phyloP scores from a whole-genome alignment of 345 rosid species.

The Xanthoceras sorbifolium region DNA sequence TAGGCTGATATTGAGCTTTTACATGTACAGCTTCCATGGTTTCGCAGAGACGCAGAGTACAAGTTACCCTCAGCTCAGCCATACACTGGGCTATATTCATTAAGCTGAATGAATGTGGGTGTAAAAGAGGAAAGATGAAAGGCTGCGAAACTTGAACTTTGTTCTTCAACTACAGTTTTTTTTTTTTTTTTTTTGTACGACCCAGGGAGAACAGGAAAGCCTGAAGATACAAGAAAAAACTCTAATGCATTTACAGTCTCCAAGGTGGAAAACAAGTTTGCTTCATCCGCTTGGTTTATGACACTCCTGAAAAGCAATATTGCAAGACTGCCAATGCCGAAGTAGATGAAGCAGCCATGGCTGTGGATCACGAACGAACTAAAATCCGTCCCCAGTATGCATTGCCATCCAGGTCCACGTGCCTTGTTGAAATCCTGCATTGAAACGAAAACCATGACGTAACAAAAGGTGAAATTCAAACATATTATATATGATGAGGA shows the following conservation, averaged over 20 bases:
- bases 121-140: not conserved
- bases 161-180: slow-evolving; percentile 11
- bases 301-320: slow-evolving; percentile 27
- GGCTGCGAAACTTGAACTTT: slow-evolving; percentile 1
- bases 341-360: slow-evolving; percentile 39
- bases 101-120: slow-evolving; percentile 11
- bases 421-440: slow-evolving; percentile 32
- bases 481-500: not conserved
- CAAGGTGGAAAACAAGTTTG: slow-evolving; percentile 15
- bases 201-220: slow-evolving; percentile 23
- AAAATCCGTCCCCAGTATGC: slow-evolving; percentile 34
- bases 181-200: slow-evolving; percentile 6
- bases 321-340: slow-evolving; percentile 27
- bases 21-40: not conserved
- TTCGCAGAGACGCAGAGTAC: slow-evolving; percentile 4
- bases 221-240: not conserved
- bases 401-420: slow-evolving; percentile 31
- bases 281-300: slow-evolving; percentile 21
- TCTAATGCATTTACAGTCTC: slow-evolving; percentile 20
- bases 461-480: not conserved
- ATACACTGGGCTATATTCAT: not conserved
- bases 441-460: not conserved
- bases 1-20: not conserved
- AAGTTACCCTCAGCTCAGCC: not conserved
- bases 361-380: slow-evolving; percentile 35